Evolutionary conservation across 2,329 filamentous ascomycete species (phyloP), one percentile per base, ranked within the genome.

Genomic region (Escovopsis weberi): DNA sequence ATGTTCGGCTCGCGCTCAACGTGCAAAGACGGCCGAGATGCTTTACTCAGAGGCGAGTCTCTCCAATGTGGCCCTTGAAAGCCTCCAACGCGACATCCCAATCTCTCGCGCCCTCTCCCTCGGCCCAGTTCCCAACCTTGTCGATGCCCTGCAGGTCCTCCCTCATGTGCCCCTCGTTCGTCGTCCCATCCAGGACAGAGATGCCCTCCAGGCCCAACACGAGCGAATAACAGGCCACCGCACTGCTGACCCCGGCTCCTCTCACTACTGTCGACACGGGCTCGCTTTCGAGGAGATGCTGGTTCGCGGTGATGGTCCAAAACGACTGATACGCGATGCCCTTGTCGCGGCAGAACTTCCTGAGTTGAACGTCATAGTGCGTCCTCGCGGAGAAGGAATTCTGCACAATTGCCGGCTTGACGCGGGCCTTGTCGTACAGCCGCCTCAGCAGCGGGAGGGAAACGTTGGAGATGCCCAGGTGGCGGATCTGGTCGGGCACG

Each of bases 401-500:
- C 61, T 91, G 85, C 5, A 88, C 78, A 2, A 87, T 70, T 1
- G 71, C 66, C 1, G 67, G 67, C 46, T 61, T 63, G 36, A 66
- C 47, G 0, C 51, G 60, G 4, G 65, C 63, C 15, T 61, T 52
- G 2, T 64, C 53, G 45, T 68, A 66, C 1, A 87, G 60, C 4
- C 61, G 59, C 41, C 69, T 56, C 1, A 91, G 66, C 2, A 75
- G 59, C 0, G 66, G 56, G 2, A 82, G 60, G n/a, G 67, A 64
- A n/a, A 74, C 72, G 58, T 91, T 91, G 42, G 82, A 86, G 43
- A 91, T 80, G 35, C 85, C 85, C 7, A 91, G 65, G 28, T 75
- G 68, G 35, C 75, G 76, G 48, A 88, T 76, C 37, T 53, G 59
- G 50, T 69, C 55, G 0, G 82, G 81, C 1, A 85, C 77, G 53